phyloP scores from a whole-genome alignment of 768 basidiomycete species.

The Lactarius evosmus region DNA sequence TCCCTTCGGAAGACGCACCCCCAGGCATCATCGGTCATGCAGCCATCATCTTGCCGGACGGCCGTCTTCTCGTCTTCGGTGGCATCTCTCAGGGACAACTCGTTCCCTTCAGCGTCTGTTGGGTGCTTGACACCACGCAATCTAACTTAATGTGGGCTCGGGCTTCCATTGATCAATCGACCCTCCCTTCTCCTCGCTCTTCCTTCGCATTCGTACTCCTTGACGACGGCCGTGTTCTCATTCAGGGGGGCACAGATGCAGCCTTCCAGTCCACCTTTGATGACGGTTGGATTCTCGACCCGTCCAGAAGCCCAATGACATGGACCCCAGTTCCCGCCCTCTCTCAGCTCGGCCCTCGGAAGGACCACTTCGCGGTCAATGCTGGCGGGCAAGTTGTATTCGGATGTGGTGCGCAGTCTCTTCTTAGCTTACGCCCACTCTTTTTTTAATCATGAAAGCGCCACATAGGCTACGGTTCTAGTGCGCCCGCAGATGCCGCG shows the following conservation, averaged over 20 bases:
- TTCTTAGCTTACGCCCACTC: neutral
- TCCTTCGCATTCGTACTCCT: slow-evolving; percentile 57
- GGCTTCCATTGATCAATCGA: slow-evolving; percentile 38
- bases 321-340: slow-evolving; percentile 56
- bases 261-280: slow-evolving; percentile 45
- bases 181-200: slow-evolving; percentile 56
- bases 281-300: slow-evolving; percentile 73
- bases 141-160: slow-evolving; percentile 48
- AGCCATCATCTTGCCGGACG: slow-evolving; percentile 65
- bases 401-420: slow-evolving; percentile 62
- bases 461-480: slow-evolving; percentile 45
- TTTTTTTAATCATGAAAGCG: neutral
- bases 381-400: slow-evolving; percentile 64
- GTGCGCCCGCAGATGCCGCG: slow-evolving; percentile 51
- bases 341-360: slow-evolving; percentile 56
- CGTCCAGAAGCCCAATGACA: slow-evolving; percentile 49
- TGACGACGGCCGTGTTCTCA: slow-evolving; percentile 53
- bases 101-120: slow-evolving; percentile 57
- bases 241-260: slow-evolving; percentile 76
- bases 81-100: slow-evolving; percentile 54
- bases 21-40: slow-evolving; percentile 70
- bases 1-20: slow-evolving; percentile 57
- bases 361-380: slow-evolving; percentile 71
- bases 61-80: slow-evolving; percentile 69
- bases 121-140: slow-evolving; percentile 58